Conservation (phyloP, 2,329 filamentous ascomycete genomes). For the Colletotrichum melonis region DNA sequence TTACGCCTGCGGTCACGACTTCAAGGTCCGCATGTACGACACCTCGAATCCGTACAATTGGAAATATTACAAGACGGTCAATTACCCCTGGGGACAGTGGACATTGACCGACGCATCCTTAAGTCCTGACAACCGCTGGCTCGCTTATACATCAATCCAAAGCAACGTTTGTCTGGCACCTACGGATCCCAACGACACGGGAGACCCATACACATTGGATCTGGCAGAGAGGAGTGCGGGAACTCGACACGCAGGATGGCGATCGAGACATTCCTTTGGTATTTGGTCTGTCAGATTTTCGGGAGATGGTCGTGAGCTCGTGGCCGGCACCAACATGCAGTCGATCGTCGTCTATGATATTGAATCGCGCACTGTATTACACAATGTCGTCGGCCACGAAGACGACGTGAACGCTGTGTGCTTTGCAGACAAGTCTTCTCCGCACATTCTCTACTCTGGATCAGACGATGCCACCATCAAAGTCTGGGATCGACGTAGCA, state of each 20-base stretch:
- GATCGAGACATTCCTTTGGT: constrained; percentile 56
- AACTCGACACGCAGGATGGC: constrained; percentile 40
- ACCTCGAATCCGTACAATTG: constrained; percentile 95
- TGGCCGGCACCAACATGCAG: constrained; percentile 84
- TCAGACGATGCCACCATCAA: constrained; percentile 95
- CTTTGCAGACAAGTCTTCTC: constrained; percentile 88
- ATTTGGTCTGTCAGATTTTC: constrained; percentile 96
- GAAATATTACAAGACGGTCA: constrained; percentile 93
- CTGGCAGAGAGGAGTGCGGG: constrained; percentile 63
- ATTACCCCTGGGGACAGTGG: constrained; percentile 90
- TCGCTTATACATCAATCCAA: constrained; percentile 92
- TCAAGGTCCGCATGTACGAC: constrained; percentile 96
- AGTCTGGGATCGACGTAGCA: constrained; percentile 94
- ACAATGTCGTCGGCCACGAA: constrained; percentile 81
- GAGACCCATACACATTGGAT: constrained; percentile 84
- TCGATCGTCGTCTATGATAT: constrained; percentile 94
- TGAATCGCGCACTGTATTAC: constrained; percentile 79
- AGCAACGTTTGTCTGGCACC: constrained; percentile 86
- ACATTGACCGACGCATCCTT: constrained; percentile 94
- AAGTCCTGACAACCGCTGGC: constrained; percentile 89
- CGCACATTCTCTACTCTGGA: constrained; percentile 95
- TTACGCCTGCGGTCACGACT: constrained; percentile 91
- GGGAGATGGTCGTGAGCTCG: constrained; percentile 88
- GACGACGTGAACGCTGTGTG: constrained; percentile 97
- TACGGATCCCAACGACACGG: constrained; percentile 84